A percentile compares a stretch with the other conserved stretches of the same genome.
These are phyloP conservation scores for Biscutella laevigata DNA, from an alignment of 441 rosid species.

Conservation along the genomic window DNA sequence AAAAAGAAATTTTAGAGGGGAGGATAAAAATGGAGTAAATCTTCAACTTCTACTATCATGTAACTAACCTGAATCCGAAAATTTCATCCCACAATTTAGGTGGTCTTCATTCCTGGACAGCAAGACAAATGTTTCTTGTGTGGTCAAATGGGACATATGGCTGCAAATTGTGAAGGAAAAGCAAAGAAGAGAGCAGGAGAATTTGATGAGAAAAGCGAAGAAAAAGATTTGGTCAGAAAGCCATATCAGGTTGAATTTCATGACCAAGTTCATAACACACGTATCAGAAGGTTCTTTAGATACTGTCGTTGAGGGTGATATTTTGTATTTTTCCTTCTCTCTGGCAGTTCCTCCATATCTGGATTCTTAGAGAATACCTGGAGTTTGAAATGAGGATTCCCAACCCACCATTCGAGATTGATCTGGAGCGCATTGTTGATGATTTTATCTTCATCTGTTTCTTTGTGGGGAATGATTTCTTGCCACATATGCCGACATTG, in stretches of 20 bases:
- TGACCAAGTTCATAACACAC: not conserved
- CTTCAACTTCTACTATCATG: not conserved
- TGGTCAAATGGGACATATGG: conserved; percentile 93
- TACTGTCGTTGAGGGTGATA: not conserved
- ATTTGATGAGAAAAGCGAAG: conserved; percentile 86
- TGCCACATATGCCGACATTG: conserved; percentile 97
- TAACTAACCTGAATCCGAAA: not conserved
- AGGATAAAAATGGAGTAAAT: not conserved
- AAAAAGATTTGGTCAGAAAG: conserved; percentile 42
- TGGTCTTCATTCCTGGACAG: conserved; percentile 86
- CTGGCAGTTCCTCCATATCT: conserved; percentile 78
- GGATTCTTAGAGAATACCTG: conserved; percentile 92
- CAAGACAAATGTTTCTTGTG: conserved; percentile 88
- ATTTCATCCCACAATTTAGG: conserved; percentile 29
- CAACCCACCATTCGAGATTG: conserved; percentile 60
- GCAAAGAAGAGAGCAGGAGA: conserved; percentile 81
- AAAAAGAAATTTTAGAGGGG: not conserved
- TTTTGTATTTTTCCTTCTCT: conserved; percentile 1
- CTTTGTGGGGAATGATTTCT: conserved; percentile 96
- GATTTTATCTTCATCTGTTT: conserved; percentile 98
- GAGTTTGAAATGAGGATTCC: conserved; percentile 79
- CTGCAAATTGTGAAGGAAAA: conserved; percentile 83
- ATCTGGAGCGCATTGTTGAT: conserved; percentile 82
- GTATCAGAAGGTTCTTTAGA: not conserved
- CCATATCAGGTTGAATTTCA: conserved; percentile 70